Evolutionary conservation across 2,329 filamentous ascomycete genomes (phyloP).

Genomic region (Alternaria atra): DNA sequence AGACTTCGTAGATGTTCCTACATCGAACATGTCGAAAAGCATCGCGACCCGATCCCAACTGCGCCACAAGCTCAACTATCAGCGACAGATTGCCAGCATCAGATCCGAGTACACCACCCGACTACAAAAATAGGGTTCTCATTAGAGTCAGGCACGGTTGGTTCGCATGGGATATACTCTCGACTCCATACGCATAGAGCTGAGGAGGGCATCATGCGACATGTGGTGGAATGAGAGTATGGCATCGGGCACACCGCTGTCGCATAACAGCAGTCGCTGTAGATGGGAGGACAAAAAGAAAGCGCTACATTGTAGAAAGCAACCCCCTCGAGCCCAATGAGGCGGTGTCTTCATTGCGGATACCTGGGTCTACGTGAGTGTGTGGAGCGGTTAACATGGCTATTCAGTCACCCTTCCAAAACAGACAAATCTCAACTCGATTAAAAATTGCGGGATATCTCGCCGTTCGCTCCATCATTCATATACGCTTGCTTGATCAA

Average conservation of each 20-base stretch:
- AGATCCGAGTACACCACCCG: background rate
- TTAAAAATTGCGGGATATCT: background rate
- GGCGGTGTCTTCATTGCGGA: background rate
- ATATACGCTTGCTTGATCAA: background rate
- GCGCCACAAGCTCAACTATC: background rate
- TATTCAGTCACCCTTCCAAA: accelerated
- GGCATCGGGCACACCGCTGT: background rate
- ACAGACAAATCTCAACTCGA: background rate
- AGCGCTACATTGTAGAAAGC: background rate
- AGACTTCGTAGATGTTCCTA: background rate
- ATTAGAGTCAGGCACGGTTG: background rate
- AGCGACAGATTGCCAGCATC: background rate
- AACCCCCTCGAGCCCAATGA: background rate
- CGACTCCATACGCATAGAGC: background rate
- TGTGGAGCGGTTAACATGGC: background rate
- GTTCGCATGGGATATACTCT: background rate
- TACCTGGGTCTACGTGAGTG: background rate
- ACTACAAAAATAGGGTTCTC: background rate
- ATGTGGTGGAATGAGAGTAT: background rate
- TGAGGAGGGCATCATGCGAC: background rate
- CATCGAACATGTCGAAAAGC: background rate
- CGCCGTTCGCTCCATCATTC: background rate
- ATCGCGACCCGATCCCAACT: background rate
- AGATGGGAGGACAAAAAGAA: background rate
- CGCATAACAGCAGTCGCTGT: background rate